A percentile compares a stretch with the other conserved stretches of the same genome.
Conservation (phyloP, 1,284 basidiomycete species). For the Thecaphora thlaspeos region DNA sequence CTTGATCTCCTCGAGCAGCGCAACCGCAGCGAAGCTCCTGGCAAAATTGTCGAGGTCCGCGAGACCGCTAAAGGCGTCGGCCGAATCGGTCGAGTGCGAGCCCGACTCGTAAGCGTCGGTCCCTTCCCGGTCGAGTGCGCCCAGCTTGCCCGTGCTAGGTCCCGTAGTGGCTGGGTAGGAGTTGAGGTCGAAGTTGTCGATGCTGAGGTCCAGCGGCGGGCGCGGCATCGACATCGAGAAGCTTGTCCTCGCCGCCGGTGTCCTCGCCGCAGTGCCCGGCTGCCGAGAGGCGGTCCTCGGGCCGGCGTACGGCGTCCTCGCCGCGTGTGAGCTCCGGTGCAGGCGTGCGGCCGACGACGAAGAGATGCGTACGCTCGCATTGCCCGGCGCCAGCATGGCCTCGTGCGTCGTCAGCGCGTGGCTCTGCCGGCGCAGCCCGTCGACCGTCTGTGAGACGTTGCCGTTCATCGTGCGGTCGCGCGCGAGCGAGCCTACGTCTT, state of each 20-base stretch:
- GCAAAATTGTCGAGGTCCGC: constrained; percentile 39
- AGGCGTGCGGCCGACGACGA: constrained; percentile 20
- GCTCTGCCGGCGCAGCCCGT: constrained; percentile 30
- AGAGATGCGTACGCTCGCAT: constrained; percentile 16
- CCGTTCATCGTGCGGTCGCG: constrained; percentile 26
- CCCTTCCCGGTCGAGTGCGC: background rate
- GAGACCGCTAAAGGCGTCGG: constrained; percentile 8
- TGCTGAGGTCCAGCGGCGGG: constrained; percentile 14
- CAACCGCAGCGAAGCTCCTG: constrained; percentile 36
- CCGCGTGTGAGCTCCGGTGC: constrained; percentile 28
- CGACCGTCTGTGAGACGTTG: constrained; percentile 33
- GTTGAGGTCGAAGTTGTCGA: constrained; percentile 10
- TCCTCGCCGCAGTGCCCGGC: background rate
- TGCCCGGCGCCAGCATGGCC: constrained; percentile 17
- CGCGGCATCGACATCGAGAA: constrained; percentile 27
- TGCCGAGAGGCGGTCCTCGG: constrained; percentile 20
- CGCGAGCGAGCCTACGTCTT: constrained; percentile 12
- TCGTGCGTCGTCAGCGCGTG: constrained; percentile 23
- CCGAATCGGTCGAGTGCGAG: constrained; percentile 1
- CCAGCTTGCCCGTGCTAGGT: background rate
- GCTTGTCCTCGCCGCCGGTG: constrained; percentile 17
- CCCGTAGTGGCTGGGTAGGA: constrained; percentile 2
- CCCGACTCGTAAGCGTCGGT: background rate
- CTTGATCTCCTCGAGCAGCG: constrained; percentile 41
- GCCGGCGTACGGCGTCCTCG: constrained; percentile 27